Evolutionary conservation across 1,139 yeast genomes (phyloP), one percentile per base, ranked within the genome.

Genomic region (Yamadazyma blattariae): DNA sequence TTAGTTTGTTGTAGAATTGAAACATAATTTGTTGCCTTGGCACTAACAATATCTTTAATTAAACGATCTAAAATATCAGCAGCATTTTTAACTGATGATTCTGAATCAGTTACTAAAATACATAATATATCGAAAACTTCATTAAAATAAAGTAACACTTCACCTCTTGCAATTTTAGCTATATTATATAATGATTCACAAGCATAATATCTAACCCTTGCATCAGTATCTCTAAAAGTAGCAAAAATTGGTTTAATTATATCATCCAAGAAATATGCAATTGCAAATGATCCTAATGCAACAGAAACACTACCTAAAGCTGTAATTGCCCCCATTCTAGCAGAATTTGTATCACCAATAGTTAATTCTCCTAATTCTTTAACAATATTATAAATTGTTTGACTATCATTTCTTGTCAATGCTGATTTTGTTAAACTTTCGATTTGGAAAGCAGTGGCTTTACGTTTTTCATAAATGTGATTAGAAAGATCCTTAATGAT

Each of bases 151-250:
- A 85, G 67, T 44, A 94, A 64, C 17, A 92, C 86, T 57, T 94
- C 98, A 14, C 98, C 98, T 48, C 95, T 79, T 5, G 98, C 96
- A 16, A 92, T 95, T 57, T 94, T 94, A 35, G 98, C 96, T 33
- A 94, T 90, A 59, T 94, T 94, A 61, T 94, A 94, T 45, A 94
- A 71, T 29, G 96, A 85, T 56, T 94, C 99, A 63, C 98, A 92
- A 0, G 98, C 97, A 58, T 90, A 94, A 52, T 94, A 94, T 35
- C 99, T 71, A 7, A 94, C 98, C 45, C 96, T 76, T 9, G 97
- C 95, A 54, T 94, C 97, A 40, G 94, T 96, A 52, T 94, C 98
- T 36, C 95, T 90, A 57, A 94, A 94, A 41, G 97, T 92, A 0
- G 97, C 94, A 50, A 94, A 69, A 13, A 94, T 96, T 0, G 99